A percentile compares a stretch with the other conserved stretches of the same genome.
phyloP scores from a whole-genome alignment of 2,329 filamentous ascomycete species.

The Colletotrichum sp. region DNA sequence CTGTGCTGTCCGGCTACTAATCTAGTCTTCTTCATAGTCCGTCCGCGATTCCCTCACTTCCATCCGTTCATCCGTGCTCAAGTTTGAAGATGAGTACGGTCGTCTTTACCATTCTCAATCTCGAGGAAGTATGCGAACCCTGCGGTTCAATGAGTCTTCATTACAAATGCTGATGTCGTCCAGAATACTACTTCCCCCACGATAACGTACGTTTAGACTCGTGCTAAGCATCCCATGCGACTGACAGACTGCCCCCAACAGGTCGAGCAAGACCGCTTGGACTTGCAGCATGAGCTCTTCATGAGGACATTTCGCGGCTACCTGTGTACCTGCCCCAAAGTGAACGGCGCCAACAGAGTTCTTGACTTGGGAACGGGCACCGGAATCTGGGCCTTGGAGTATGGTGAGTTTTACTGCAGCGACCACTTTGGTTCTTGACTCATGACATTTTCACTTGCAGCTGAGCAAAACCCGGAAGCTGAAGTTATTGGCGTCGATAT shows the following conservation, averaged over 20 bases:
- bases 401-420: conserved; percentile 18
- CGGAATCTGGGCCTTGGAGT: conserved; percentile 31
- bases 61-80: conserved; percentile 2
- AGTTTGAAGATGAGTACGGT: conserved; percentile 8
- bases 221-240: accelerated
- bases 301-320: conserved; percentile 34
- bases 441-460: neutral
- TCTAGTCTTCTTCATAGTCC: neutral
- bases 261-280: conserved; percentile 23
- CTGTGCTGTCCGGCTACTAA: accelerated
- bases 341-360: conserved; percentile 22
- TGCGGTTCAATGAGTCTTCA: accelerated
- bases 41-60: conserved; percentile 12
- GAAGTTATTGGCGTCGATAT: conserved; percentile 24
- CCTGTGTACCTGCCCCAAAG: conserved; percentile 31
- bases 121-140: neutral
- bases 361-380: conserved; percentile 31
- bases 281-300: conserved; percentile 42
- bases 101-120: conserved; percentile 13
- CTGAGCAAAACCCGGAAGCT: conserved; percentile 34
- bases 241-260: neutral
- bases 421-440: accelerated
- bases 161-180: neutral
- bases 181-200: conserved; percentile 17
- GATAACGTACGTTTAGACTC: neutral